Conservation (phyloP, 805 yeast genomes). For the Yamadazyma nakazawae region DNA sequence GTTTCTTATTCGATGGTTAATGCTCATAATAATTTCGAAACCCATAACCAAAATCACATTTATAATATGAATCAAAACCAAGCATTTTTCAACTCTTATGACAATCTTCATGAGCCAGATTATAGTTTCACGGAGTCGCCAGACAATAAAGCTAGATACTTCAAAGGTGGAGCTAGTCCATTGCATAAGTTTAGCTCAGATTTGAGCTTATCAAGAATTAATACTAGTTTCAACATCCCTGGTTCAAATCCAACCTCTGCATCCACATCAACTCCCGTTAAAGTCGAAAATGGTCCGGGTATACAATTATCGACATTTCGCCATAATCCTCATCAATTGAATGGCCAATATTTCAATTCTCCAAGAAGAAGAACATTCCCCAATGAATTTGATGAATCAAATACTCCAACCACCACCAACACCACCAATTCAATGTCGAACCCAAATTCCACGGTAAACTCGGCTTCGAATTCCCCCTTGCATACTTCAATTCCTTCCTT, state of each 20-base stretch:
- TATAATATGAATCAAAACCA: slow-evolving; percentile 1
- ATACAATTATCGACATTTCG: slow-evolving; percentile 7
- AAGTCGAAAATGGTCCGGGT: background rate
- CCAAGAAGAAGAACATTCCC: slow-evolving; percentile 4
- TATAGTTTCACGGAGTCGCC: background rate
- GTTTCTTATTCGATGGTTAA: slow-evolving; percentile 2
- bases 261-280: slow-evolving; percentile 3
- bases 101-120: slow-evolving; percentile 3
- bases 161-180: background rate
- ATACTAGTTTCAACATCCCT: slow-evolving; percentile 4
- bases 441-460: slow-evolving; percentile 4
- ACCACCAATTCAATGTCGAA: slow-evolving; percentile 6
- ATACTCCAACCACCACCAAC: slow-evolving; percentile 4
- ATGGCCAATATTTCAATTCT: background rate
- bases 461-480: slow-evolving; percentile 5
- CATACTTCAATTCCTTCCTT: slow-evolving; percentile 8
- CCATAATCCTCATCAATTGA: slow-evolving; percentile 5
- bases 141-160: background rate
- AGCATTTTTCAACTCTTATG: slow-evolving; percentile 7
- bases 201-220: slow-evolving; percentile 1
- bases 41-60: slow-evolving; percentile 10
- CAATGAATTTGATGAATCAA: slow-evolving; percentile 3
- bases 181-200: slow-evolving; percentile 7
- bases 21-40: slow-evolving; percentile 9
- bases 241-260: slow-evolving; percentile 5